These are phyloP conservation scores for Phaseolus lunatus DNA, from an alignment of 306 rosid species.

Conservation along the genomic window DNA sequence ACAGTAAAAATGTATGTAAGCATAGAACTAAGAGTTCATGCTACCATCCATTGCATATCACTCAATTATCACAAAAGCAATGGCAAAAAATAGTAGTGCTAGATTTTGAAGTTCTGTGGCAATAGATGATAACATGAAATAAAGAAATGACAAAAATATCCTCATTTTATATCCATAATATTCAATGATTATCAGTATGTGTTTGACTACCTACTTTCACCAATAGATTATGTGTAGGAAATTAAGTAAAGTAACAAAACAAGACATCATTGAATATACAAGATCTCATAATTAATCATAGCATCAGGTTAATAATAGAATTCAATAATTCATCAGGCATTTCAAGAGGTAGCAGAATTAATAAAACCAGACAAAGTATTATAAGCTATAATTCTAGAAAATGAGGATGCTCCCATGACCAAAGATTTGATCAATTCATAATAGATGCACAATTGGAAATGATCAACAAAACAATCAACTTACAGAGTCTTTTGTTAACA, in stretches of 20 bases:
- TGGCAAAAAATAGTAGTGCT: not conserved
- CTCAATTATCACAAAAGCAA: constrained; percentile 10
- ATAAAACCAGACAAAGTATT: constrained; percentile 11
- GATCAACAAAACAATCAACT: constrained; percentile 15
- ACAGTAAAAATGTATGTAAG: not conserved
- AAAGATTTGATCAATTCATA: constrained; percentile 3
- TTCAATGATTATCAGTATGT: not conserved
- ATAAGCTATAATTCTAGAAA: constrained; percentile 1
- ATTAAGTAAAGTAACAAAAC: not conserved
- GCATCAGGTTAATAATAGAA: not conserved
- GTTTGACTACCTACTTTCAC: not conserved
- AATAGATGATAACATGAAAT: not conserved
- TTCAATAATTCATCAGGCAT: not conserved
- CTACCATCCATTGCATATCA: not conserved
- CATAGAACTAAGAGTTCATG: not conserved
- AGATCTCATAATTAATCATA: not conserved
- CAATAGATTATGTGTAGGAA: not conserved
- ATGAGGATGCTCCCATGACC: not conserved
- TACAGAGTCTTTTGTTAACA: constrained; percentile 13
- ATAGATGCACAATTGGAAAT: not conserved
- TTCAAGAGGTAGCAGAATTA: not conserved
- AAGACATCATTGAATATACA: not conserved
- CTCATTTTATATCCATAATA: not conserved
- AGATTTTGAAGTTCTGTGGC: constrained; percentile 13
- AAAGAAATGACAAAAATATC: not conserved